A percentile compares a stretch with the other conserved stretches of the same genome.
These are phyloP conservation scores for Naganishia vaughanmartiniae DNA, from an alignment of 768 basidiomycete genomes.

Conservation along the genomic window DNA sequence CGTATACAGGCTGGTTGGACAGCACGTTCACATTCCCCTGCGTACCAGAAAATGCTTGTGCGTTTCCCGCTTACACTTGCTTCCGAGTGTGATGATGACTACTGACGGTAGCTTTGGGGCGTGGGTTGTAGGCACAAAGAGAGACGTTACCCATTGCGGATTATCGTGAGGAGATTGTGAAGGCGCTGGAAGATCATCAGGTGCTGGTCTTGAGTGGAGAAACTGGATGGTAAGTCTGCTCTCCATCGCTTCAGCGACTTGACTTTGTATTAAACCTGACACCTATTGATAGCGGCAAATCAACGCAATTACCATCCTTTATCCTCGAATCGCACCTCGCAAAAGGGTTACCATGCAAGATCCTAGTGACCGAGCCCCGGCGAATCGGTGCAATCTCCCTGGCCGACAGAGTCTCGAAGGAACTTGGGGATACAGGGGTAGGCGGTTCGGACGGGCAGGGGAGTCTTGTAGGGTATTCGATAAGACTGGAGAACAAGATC, in stretches of 20 bases:
- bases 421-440: slow-evolving; percentile 68
- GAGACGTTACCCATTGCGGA: slow-evolving; percentile 78
- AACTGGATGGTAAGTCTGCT: slow-evolving; percentile 58
- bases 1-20: slow-evolving; percentile 63
- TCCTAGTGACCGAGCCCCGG: slow-evolving; percentile 91
- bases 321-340: slow-evolving; percentile 85
- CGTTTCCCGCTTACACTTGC: slow-evolving; percentile 48
- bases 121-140: slow-evolving; percentile 59
- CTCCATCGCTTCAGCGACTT: background rate
- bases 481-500: slow-evolving; percentile 83
- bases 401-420: slow-evolving; percentile 88
- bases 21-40: slow-evolving; percentile 61
- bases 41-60: slow-evolving; percentile 88
- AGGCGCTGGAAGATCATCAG: slow-evolving; percentile 69
- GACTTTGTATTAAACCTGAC: slow-evolving; percentile 47
- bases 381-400: slow-evolving; percentile 94
- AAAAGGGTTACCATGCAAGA: slow-evolving; percentile 76
- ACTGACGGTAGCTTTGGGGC: background rate
- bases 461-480: slow-evolving; percentile 84
- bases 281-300: slow-evolving; percentile 66
- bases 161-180: slow-evolving; percentile 71
- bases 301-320: slow-evolving; percentile 90
- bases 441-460: slow-evolving; percentile 25
- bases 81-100: background rate
- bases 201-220: slow-evolving; percentile 83